phyloP scores from a whole-genome alignment of 495 filamentous ascomycete genomes.

The Terfezia boudieri region DNA sequence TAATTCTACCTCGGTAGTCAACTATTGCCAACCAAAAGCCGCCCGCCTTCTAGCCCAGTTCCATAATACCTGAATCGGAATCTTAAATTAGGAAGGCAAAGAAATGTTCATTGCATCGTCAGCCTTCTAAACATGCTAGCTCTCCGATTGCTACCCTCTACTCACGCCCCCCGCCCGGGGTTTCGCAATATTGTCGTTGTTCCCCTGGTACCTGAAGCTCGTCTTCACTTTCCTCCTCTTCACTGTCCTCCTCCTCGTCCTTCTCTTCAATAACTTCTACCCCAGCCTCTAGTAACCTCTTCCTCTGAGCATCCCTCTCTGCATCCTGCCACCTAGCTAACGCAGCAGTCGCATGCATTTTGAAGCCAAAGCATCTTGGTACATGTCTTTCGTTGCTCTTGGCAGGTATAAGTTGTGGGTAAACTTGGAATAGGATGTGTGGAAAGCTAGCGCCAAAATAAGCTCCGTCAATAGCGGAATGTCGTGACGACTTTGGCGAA shows the following conservation, averaged over 20 bases:
- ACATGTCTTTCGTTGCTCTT: constrained; percentile 73
- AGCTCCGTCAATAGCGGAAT: constrained; percentile 84
- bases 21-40: too few relatives aligned
- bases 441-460: constrained; percentile 97
- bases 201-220: neutral
- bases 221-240: constrained; percentile 22
- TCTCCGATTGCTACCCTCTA: too few relatives aligned
- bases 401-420: constrained; percentile 63
- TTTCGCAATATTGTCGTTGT: too few relatives aligned
- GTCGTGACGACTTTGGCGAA: constrained; percentile 94
- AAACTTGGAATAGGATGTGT: constrained; percentile 97
- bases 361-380: constrained; percentile 82
- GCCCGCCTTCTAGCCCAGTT: too few relatives aligned
- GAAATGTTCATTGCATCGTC: too few relatives aligned
- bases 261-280: constrained; percentile 33
- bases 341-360: constrained; percentile 73
- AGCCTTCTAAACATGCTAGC: too few relatives aligned
- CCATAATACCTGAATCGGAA: too few relatives aligned
- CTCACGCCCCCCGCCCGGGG: too few relatives aligned
- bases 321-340: constrained; percentile 76
- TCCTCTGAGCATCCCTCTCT: constrained; percentile 55
- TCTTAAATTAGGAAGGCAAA: too few relatives aligned
- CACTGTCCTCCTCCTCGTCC: constrained; percentile 36
- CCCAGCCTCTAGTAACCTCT: constrained; percentile 34
- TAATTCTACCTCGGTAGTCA: too few relatives aligned